Base-by-base conservation (phyloP, 2,329 filamentous ascomycete species). In the Pyrenophora graminea region DNA sequence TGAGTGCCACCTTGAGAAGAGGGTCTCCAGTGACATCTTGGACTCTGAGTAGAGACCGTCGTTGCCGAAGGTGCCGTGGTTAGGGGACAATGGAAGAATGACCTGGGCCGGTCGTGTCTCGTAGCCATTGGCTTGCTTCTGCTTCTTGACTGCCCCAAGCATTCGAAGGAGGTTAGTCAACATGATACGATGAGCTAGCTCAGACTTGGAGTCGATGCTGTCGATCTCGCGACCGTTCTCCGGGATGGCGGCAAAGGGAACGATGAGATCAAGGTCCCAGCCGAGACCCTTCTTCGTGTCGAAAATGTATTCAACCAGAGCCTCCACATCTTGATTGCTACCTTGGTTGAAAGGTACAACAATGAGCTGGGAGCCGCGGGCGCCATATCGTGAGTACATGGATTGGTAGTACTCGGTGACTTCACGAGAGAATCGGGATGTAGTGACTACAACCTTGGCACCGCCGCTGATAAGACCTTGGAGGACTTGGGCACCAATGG, bases 261-360 rank as follows among this genome's bases (percentile, higher is more conserved):
- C 85, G 56, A 99, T 88, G 73, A 87, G 96, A 77, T 99, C 94
- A 32, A 99, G 84, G 76, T 99, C 94, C 94, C 95, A 99, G 59
- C 94, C 94, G 8, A 99, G 87, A 58, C 95, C 95, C 71, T 87
- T 92, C 86, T 97, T 99, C 58, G 88, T 76, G 71, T 97, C 93
- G 73, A 97, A 99, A 71, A 99, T 95, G 80, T 97, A 99, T 55
- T 97, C 84, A 45, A 99, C 82, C 6, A 99, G 82, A 39, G 91
- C 91, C 74, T 97, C 91, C 31, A 97, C 90, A 72, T 99, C 94
- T 74, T 97, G 93, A 79, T 97, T 95, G 80, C 93, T 97, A 59
- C 93, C 94, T 75, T 97, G 92, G 77, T 99, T 99, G 85, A 99
- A 99, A 42, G 95, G 94, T 48, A 97, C 95, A 48, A 99, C 94